phyloP scores from a whole-genome alignment of 176 grass and related monocot genomes.

The Pharus latifolius region DNA sequence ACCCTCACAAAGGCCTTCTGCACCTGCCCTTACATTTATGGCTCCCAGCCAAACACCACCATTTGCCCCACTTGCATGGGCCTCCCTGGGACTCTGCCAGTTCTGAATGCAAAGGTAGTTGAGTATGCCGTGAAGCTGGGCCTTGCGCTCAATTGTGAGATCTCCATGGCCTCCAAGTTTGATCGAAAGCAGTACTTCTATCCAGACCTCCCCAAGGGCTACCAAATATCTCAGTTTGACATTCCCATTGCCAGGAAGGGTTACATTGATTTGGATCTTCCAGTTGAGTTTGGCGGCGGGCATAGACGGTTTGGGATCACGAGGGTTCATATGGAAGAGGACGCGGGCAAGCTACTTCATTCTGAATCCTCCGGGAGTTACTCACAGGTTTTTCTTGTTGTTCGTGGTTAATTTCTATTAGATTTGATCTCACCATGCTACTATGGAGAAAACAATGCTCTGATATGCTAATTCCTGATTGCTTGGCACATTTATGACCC shows the following conservation, averaged over 20 bases:
- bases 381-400: slow-evolving; percentile 56
- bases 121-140: slow-evolving; percentile 78
- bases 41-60: slow-evolving; percentile 63
- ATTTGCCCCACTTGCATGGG: slow-evolving; percentile 95
- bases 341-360: slow-evolving; percentile 90
- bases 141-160: slow-evolving; percentile 75
- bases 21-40: slow-evolving; percentile 62
- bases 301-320: slow-evolving; percentile 86
- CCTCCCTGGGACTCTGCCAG: slow-evolving; percentile 65
- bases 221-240: slow-evolving; percentile 97
- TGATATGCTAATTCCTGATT: not conserved
- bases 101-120: slow-evolving; percentile 66
- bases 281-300: slow-evolving; percentile 76
- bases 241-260: slow-evolving; percentile 73
- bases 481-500: not conserved
- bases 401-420: not conserved
- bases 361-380: slow-evolving; percentile 56
- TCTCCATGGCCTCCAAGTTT: slow-evolving; percentile 76
- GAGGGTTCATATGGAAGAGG: slow-evolving; percentile 97
- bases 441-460: no score
- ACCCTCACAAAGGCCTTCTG: slow-evolving; percentile 86
- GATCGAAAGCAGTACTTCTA: slow-evolving; percentile 98
- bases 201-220: slow-evolving; percentile 91
- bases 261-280: slow-evolving; percentile 76
- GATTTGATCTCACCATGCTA: not conserved